phyloP scores from a whole-genome alignment of 371 early-diverging fungal genomes.

The Mortierella sp. region DNA sequence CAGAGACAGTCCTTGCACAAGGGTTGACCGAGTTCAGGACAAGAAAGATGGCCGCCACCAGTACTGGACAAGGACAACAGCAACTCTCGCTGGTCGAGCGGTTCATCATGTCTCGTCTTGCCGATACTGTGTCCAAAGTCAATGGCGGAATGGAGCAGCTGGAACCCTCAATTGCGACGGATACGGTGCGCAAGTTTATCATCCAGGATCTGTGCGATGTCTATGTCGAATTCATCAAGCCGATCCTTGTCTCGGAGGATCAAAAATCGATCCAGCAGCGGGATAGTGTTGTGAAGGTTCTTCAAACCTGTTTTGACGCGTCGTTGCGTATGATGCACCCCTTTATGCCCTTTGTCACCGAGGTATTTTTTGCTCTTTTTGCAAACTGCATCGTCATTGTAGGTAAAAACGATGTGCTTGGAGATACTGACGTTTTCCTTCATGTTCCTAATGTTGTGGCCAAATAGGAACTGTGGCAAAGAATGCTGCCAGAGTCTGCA shows the following conservation, averaged over 20 bases:
- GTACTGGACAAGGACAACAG: slow-evolving; percentile 11
- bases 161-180: slow-evolving; percentile 90
- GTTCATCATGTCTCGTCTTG: slow-evolving; percentile 90
- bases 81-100: slow-evolving; percentile 79
- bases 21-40: slow-evolving; percentile 15
- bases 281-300: slow-evolving; percentile 49
- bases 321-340: slow-evolving; percentile 94
- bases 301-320: slow-evolving; percentile 85
- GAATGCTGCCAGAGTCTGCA: slow-evolving; percentile 54
- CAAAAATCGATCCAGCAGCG: slow-evolving; percentile 58
- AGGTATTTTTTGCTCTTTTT: slow-evolving; percentile 85
- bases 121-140: slow-evolving; percentile 75
- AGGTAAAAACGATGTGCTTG: not conserved
- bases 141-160: slow-evolving; percentile 77
- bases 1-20: slow-evolving; percentile 27
- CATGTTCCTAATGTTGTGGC: not conserved
- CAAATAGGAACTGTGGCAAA: slow-evolving; percentile 74
- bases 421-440: not conserved
- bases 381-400: not conserved
- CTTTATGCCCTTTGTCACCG: slow-evolving; percentile 99
- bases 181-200: slow-evolving; percentile 89
- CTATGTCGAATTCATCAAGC: slow-evolving; percentile 90
- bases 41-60: not conserved
- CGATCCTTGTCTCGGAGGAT: slow-evolving; percentile 61
- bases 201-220: slow-evolving; percentile 96